Evolutionary conservation across 768 basidiomycete genomes (phyloP).

Genomic region (Trametes maxima): DNA sequence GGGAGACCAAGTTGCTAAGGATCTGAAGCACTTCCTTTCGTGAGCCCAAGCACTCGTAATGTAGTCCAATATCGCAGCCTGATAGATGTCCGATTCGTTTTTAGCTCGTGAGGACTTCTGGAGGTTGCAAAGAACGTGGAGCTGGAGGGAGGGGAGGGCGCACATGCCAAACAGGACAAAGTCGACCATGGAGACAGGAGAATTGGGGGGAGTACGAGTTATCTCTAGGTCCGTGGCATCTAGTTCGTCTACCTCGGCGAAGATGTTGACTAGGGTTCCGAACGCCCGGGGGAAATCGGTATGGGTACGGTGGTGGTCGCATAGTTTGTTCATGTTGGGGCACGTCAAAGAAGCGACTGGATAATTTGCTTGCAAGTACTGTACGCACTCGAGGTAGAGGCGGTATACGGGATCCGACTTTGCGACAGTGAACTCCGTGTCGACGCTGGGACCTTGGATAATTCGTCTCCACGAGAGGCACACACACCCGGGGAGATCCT

Average conservation of each 20-base stretch:
- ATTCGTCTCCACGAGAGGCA: too few relatives aligned
- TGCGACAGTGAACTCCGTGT: too few relatives aligned
- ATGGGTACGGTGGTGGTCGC: background rate
- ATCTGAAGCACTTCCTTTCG: background rate
- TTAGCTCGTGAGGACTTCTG: background rate
- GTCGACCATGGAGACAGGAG: background rate
- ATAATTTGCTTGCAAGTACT: background rate
- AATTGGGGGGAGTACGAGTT: background rate
- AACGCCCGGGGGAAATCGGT: background rate
- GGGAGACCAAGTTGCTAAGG: background rate
- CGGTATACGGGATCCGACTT: background rate
- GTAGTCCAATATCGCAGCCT: conserved; percentile 9
- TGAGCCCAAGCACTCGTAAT: background rate
- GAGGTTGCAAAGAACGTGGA: background rate
- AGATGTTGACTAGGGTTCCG: background rate
- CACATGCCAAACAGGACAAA: background rate
- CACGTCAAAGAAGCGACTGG: background rate
- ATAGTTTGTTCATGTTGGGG: background rate
- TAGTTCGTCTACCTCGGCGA: background rate
- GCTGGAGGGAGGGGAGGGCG: background rate
- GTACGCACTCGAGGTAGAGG: background rate
- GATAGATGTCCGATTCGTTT: background rate
- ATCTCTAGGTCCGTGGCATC: too few relatives aligned
- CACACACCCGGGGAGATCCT: too few relatives aligned
- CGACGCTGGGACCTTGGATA: too few relatives aligned